Percentiles rank a stretch among this genome's conserved stretches.
These are phyloP conservation scores for Passiflora organensis DNA, from an alignment of 345 rosid species.

Conservation along the genomic window DNA sequence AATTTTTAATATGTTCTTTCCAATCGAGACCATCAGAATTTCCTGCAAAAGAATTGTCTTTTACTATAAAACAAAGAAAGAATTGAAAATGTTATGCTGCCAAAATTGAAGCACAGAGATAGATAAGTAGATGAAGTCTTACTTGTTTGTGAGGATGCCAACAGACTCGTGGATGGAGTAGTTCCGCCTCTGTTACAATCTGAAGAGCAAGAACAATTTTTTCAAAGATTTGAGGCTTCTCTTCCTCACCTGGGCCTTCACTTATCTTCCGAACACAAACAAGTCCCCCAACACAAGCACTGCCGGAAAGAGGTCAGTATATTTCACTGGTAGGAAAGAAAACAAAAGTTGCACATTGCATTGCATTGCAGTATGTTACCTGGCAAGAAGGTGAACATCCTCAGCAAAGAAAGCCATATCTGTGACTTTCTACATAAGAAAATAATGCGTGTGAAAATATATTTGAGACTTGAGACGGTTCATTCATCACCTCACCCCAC, in stretches of 20 bases:
- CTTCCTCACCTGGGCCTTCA: slow-evolving; percentile 79
- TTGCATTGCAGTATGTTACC: slow-evolving; percentile 35
- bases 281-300: slow-evolving; percentile 74
- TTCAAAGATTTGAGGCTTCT: slow-evolving; percentile 63
- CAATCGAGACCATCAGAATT: slow-evolving; percentile 68
- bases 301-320: slow-evolving; percentile 23
- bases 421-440: slow-evolving; percentile 58
- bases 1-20: slow-evolving; percentile 60
- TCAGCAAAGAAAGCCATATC: slow-evolving; percentile 94
- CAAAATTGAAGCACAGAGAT: background rate
- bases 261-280: slow-evolving; percentile 67
- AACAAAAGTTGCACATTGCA: no score
- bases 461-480: no score
- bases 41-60: slow-evolving; percentile 43
- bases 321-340: slow-evolving; percentile 4
- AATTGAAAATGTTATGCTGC: background rate
- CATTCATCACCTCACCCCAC: no score
- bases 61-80: background rate
- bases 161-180: slow-evolving; percentile 70
- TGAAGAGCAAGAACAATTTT: slow-evolving; percentile 56
- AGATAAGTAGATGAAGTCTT: slow-evolving; percentile 11
- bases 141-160: slow-evolving; percentile 97
- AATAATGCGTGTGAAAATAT: no score
- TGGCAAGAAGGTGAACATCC: slow-evolving; percentile 91
- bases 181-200: slow-evolving; percentile 46